Evolutionary conservation across 345 rosid genomes (phyloP).

Genomic region (Xanthoceras sorbifolium): DNA sequence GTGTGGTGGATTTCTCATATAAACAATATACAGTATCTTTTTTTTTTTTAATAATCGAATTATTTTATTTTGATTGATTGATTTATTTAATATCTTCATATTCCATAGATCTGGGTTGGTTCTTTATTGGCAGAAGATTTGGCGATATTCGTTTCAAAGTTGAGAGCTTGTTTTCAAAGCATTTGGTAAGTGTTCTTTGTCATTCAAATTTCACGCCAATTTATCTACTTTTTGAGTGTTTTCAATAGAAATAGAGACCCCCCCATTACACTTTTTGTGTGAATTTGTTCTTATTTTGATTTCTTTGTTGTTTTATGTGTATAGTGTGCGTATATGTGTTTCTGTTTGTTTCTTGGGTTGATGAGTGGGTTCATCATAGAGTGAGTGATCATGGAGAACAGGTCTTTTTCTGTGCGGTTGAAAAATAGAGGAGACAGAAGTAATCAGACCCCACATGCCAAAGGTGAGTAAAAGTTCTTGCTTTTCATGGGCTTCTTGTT

Average conservation of each 20-base stretch:
- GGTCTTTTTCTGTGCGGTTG: conserved; percentile 58
- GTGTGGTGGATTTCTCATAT: too few relatives aligned
- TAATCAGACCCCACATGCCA: conserved; percentile 33
- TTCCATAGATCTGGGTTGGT: conserved; percentile 12
- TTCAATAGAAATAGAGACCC: too few relatives aligned
- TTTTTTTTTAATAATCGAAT: too few relatives aligned
- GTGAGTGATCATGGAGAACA: conserved; percentile 46
- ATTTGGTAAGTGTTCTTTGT: not conserved
- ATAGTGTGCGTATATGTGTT: not conserved
- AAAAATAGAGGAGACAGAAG: conserved; percentile 65
- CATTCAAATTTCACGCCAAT: not conserved
- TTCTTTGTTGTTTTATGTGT: not conserved
- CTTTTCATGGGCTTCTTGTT: not conserved
- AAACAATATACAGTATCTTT: too few relatives aligned
- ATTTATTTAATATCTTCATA: too few relatives aligned
- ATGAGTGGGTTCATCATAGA: conserved; percentile 15
- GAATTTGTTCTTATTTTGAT: not conserved
- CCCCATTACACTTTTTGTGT: not conserved
- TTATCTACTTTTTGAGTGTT: too few relatives aligned
- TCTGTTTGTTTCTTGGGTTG: not conserved
- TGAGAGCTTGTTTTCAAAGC: not conserved
- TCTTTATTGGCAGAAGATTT: not conserved
- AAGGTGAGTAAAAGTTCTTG: conserved; percentile 38
- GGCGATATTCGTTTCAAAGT: not conserved
- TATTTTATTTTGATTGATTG: too few relatives aligned